Evolutionary conservation across 352 stramenopile genomes (phyloP).

Genomic region (Pythium volutum): DNA sequence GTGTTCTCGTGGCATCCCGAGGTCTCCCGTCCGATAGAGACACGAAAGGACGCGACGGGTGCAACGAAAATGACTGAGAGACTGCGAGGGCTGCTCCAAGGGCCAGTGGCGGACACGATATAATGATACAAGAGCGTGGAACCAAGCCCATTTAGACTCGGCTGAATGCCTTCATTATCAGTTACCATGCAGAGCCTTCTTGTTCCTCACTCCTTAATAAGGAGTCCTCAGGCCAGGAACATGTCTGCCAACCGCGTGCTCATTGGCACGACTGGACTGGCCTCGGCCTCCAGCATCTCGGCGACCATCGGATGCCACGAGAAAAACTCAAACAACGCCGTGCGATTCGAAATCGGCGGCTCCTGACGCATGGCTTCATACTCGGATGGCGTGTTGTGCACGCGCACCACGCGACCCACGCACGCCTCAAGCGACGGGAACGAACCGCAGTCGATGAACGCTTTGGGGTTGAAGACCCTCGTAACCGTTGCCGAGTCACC

Average conservation of each 20-base stretch:
- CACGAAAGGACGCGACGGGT: neutral
- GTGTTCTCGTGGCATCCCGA: conserved; percentile 43
- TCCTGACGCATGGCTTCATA: conserved; percentile 32
- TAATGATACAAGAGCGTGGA: too few species aligned
- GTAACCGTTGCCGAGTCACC: conserved; percentile 36
- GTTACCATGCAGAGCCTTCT: too few species aligned
- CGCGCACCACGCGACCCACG: conserved; percentile 30
- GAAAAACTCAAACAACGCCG: conserved; percentile 33
- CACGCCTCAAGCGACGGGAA: conserved; percentile 39
- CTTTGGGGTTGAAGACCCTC: conserved; percentile 40
- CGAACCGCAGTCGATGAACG: conserved; percentile 48
- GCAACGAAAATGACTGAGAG: neutral
- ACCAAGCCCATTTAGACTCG: too few species aligned
- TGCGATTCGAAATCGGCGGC: conserved; percentile 29
- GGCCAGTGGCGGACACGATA: too few species aligned
- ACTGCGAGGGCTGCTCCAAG: neutral
- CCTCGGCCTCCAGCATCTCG: neutral
- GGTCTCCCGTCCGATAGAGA: neutral
- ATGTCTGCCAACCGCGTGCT: too few species aligned
- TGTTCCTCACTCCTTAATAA: too few species aligned
- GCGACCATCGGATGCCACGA: conserved; percentile 42
- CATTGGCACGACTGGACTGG: neutral
- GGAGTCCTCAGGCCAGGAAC: too few species aligned
- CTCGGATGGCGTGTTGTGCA: conserved; percentile 30
- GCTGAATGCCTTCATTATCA: too few species aligned